Percentiles rank a stretch among this genome's conserved stretches.
Evolutionary conservation across 75 land plant genomes (phyloP).

Genomic region (Ceratopteris richardii): DNA sequence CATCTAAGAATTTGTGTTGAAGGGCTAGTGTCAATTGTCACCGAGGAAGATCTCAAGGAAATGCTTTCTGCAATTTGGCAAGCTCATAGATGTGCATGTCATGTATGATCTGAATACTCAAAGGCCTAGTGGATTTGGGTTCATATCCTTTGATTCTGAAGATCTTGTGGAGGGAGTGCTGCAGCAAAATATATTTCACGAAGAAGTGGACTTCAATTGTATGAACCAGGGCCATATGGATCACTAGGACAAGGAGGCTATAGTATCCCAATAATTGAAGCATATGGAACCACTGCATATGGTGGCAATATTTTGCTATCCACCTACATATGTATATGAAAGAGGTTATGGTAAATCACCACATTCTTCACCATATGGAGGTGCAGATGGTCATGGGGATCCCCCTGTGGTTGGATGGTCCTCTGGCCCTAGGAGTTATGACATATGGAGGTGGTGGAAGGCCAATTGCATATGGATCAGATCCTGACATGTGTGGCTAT

Average conservation of each 20-base stretch:
- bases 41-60: conserved; percentile 39
- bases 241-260: conserved; percentile 8
- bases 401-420: conserved; percentile 7
- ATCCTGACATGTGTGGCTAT: not conserved
- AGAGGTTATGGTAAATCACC: conserved; percentile 10
- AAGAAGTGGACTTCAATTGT: conserved; percentile 19
- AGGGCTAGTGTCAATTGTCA: conserved; percentile 28
- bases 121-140: conserved; percentile 37
- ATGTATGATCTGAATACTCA: conserved; percentile 42
- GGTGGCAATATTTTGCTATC: conserved; percentile 19
- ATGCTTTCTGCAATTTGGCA: conserved; percentile 42
- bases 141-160: conserved; percentile 37
- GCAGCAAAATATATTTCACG: conserved; percentile 30
- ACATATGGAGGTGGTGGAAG: conserved; percentile 15
- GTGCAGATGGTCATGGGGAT: conserved; percentile 15
- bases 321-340: conserved; percentile 13
- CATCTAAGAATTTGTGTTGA: conserved; percentile 41
- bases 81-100: conserved; percentile 33
- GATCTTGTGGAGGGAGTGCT: conserved; percentile 38
- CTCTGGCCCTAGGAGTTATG: conserved; percentile 3
- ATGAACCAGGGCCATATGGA: conserved; percentile 6
- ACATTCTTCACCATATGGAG: conserved; percentile 15
- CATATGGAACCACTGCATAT: conserved; percentile 10
- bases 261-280: conserved; percentile 22
- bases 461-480: conserved; percentile 25